These are phyloP conservation scores for Fusarium metavorans DNA, from an alignment of 2,329 filamentous ascomycete species.

Conservation along the genomic window DNA sequence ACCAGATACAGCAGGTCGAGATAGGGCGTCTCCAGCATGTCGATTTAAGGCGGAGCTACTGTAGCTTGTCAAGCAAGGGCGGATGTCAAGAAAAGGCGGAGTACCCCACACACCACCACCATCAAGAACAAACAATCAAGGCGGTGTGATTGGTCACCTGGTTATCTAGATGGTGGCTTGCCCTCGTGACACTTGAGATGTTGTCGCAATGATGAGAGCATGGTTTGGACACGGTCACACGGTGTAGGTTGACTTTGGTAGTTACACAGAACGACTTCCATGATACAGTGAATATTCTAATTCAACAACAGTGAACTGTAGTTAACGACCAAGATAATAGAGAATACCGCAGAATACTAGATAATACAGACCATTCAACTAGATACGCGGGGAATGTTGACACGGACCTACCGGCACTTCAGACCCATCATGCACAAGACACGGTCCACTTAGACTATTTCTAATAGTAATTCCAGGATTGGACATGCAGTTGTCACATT, in stretches of 20 bases:
- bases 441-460: slow-evolving; percentile 29
- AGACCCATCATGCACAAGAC: slow-evolving; percentile 1
- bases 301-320: background rate
- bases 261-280: background rate
- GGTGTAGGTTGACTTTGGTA: background rate
- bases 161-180: slow-evolving; percentile 3
- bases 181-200: slow-evolving; percentile 8
- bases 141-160: slow-evolving; percentile 18
- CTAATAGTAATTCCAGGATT: slow-evolving; percentile 24
- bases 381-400: background rate
- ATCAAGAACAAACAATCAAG: slow-evolving; percentile 5
- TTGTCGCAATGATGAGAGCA: background rate
- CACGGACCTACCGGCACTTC: background rate
- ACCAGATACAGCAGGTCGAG: background rate
- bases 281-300: background rate
- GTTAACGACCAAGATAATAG: background rate
- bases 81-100: slow-evolving; percentile 38
- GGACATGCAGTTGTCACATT: slow-evolving; percentile 14
- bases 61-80: slow-evolving; percentile 33
- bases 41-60: slow-evolving; percentile 30
- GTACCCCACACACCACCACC: slow-evolving; percentile 27
- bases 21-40: slow-evolving; percentile 21
- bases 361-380: background rate
- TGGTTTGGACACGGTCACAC: background rate
- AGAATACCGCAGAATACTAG: background rate